phyloP scores from a whole-genome alignment of 2,329 filamentous ascomycete species.

The Fusarium gaditjirri region DNA sequence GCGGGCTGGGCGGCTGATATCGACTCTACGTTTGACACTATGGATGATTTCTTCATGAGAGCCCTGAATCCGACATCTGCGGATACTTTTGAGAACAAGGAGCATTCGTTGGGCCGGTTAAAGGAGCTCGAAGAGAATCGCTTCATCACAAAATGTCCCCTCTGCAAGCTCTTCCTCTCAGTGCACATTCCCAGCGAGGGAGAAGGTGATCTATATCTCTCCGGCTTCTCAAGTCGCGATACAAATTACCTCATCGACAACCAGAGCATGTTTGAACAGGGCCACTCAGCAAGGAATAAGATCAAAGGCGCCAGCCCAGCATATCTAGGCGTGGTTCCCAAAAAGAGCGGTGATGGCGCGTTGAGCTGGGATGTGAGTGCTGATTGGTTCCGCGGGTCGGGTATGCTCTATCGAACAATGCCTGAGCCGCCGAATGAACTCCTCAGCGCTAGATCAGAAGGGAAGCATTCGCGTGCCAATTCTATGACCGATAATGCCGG shows the following conservation, averaged over 20 bases:
- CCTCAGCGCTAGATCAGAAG: conserved; percentile 36
- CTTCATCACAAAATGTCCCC: conserved; percentile 49
- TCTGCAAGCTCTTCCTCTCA: conserved; percentile 50
- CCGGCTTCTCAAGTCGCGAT: conserved; percentile 50
- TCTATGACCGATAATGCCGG: conserved; percentile 34
- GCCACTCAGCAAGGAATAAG: conserved; percentile 45
- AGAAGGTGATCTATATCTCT: conserved; percentile 46
- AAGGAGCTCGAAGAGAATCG: conserved; percentile 48
- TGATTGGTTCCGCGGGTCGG: conserved; percentile 48
- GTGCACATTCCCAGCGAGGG: conserved; percentile 48
- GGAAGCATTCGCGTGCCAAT: conserved; percentile 34
- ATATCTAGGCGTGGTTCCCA: conserved; percentile 49
- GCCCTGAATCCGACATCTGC: conserved; percentile 45
- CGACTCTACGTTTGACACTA: conserved; percentile 47
- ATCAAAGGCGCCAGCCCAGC: conserved; percentile 45
- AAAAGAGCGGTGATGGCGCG: conserved; percentile 45
- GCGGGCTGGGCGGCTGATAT: conserved; percentile 49
- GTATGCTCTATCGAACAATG: conserved; percentile 49
- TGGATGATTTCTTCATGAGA: conserved; percentile 46
- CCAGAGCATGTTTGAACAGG: conserved; percentile 46
- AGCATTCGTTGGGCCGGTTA: conserved; percentile 45
- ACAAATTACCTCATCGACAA: conserved; percentile 50
- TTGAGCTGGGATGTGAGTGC: conserved; percentile 47
- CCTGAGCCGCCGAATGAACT: conserved; percentile 43
- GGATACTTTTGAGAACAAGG: conserved; percentile 48